A percentile compares a stretch with the other conserved stretches of the same genome.
Evolutionary conservation across 805 yeast species (phyloP).

Genomic region (Cyberlindnera japonica): DNA sequence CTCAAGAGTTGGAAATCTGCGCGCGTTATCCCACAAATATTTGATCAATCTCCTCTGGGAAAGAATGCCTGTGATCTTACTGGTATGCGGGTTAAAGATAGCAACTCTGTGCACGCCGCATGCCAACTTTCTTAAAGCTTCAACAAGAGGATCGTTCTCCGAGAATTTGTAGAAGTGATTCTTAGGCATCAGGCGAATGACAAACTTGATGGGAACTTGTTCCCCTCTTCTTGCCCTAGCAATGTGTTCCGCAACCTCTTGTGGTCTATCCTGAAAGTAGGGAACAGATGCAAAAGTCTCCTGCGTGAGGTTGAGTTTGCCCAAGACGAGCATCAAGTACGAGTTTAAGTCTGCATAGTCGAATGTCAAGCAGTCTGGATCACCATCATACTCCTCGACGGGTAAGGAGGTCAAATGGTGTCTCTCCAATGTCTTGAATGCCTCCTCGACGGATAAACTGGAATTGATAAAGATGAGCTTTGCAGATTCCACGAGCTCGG

Average conservation of each 20-base stretch:
- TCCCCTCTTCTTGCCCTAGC: slow-evolving; percentile 77
- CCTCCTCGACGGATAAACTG: slow-evolving; percentile 74
- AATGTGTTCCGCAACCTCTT: slow-evolving; percentile 40
- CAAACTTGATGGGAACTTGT: slow-evolving; percentile 88
- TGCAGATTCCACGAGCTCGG: slow-evolving; percentile 74
- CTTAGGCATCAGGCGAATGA: slow-evolving; percentile 78
- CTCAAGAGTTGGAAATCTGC: slow-evolving; percentile 80
- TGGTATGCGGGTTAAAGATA: slow-evolving; percentile 50
- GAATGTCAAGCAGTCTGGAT: slow-evolving; percentile 73
- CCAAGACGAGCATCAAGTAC: slow-evolving; percentile 77
- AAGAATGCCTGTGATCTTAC: slow-evolving; percentile 72
- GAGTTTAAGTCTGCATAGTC: slow-evolving; percentile 92
- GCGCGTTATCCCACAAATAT: slow-evolving; percentile 89
- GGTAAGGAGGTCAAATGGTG: slow-evolving; percentile 86
- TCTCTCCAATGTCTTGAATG: slow-evolving; percentile 71
- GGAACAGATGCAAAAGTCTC: slow-evolving; percentile 27
- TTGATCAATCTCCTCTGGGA: slow-evolving; percentile 86
- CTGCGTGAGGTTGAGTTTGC: slow-evolving; percentile 48
- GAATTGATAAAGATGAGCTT: slow-evolving; percentile 69
- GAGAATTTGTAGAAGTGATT: slow-evolving; percentile 81
- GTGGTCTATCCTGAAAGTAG: slow-evolving; percentile 30
- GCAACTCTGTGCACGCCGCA: slow-evolving; percentile 95
- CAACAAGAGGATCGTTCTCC: slow-evolving; percentile 62
- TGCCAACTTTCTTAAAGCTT: slow-evolving; percentile 85
- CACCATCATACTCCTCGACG: slow-evolving; percentile 53